These are phyloP conservation scores for Suhomyces sp. DNA, from an alignment of 805 yeast genomes.

Conservation along the genomic window DNA sequence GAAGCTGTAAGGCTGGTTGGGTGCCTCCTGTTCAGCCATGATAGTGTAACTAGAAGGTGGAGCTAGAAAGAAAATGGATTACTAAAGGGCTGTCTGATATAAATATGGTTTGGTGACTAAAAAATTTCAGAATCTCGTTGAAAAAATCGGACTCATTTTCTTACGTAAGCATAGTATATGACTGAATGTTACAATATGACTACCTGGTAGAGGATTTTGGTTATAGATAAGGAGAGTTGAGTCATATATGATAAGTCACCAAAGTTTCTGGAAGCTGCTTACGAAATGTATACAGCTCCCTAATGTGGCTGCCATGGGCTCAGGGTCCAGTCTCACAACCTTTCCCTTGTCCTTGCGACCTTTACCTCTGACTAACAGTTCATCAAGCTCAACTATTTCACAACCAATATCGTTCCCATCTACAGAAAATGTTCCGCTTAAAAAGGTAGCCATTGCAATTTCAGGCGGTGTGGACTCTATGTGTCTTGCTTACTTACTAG, in stretches of 20 bases:
- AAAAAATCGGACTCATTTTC: neutral
- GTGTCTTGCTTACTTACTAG: slow-evolving; percentile 56
- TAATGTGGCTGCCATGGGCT: no score
- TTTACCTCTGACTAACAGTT: no score
- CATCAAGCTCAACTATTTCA: neutral
- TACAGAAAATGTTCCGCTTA: no score
- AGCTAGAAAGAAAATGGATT: no score
- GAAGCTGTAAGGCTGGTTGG: slow-evolving; percentile 56
- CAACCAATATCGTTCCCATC: no score
- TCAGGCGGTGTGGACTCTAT: slow-evolving; percentile 86
- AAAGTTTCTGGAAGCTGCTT: neutral
- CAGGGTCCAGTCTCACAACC: no score
- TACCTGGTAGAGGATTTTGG: neutral
- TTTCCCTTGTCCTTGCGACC: no score
- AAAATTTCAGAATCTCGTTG: neutral
- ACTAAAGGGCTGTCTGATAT: no score
- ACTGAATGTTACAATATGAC: no score
- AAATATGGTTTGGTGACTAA: neutral
- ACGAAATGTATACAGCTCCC: slow-evolving; percentile 1
- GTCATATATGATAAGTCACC: no score
- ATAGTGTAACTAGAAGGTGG: no score
- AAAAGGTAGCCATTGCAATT: slow-evolving; percentile 52
- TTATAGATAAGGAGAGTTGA: neutral
- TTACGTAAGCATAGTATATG: slow-evolving; percentile 5
- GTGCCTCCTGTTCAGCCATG: slow-evolving; percentile 13